These are phyloP conservation scores for Iris macrosiphon DNA, from an alignment of 106 monocot species.

Conservation along the genomic window DNA sequence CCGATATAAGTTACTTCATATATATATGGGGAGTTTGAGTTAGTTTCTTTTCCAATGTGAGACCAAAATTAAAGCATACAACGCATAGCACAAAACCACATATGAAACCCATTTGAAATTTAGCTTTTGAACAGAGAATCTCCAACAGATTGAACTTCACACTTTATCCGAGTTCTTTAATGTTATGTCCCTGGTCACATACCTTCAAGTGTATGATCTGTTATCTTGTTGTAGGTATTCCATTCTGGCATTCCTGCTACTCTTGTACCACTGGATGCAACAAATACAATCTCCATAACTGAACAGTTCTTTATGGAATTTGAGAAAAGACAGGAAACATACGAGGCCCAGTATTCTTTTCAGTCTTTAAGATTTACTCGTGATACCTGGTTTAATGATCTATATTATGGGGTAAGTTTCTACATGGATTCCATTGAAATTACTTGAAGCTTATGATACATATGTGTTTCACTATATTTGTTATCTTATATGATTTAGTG, in stretches of 20 bases:
- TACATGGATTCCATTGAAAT: neutral
- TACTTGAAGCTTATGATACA: neutral
- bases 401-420: conserved; percentile 51
- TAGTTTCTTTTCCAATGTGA: too few relatives aligned
- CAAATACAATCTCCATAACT: conserved; percentile 72
- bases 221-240: conserved; percentile 40
- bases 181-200: too few relatives aligned
- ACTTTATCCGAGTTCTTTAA: too few relatives aligned
- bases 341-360: conserved; percentile 75
- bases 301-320: conserved; percentile 57
- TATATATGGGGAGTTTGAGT: too few relatives aligned
- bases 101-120: too few relatives aligned
- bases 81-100: too few relatives aligned
- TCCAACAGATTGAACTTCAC: too few relatives aligned
- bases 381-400: conserved; percentile 53
- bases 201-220: neutral
- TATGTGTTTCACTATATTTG: neutral
- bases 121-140: too few relatives aligned
- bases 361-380: conserved; percentile 41
- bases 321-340: conserved; percentile 36
- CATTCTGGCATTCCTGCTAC: conserved; percentile 90
- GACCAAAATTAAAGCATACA: too few relatives aligned
- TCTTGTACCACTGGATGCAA: conserved; percentile 80
- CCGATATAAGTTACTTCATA: too few relatives aligned
- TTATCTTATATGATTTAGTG: neutral